Evolutionary conservation across 2,329 filamentous ascomycete genomes (phyloP).

Genomic region (Monascus ruber): DNA sequence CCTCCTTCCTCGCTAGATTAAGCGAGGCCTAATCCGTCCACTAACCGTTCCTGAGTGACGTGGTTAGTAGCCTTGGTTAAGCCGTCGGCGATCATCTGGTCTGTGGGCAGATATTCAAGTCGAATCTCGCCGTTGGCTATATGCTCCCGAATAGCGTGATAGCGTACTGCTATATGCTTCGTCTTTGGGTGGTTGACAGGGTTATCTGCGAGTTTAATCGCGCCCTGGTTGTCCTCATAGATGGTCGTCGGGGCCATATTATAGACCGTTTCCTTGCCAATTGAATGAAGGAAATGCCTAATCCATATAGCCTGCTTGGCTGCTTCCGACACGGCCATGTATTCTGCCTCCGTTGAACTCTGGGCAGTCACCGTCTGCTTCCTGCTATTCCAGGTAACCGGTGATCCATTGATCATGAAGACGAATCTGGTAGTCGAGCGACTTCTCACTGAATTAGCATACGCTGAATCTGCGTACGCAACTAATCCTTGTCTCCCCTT

Average conservation of each 20-base stretch:
- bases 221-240: background rate
- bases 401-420: constrained; percentile 4
- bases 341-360: constrained; percentile 8
- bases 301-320: constrained; percentile 7
- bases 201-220: background rate
- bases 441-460: background rate
- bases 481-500: background rate
- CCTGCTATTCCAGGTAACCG: constrained; percentile 2
- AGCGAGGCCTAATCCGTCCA: background rate
- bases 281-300: constrained; percentile 3
- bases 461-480: background rate
- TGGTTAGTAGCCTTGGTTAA: background rate
- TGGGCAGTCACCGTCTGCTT: background rate
- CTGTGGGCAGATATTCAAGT: background rate
- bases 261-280: background rate
- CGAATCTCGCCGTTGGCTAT: background rate
- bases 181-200: background rate
- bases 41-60: background rate
- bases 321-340: constrained; percentile 5
- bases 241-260: background rate
- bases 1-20: too few species aligned
- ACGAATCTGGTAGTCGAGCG: constrained; percentile 5
- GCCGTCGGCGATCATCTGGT: background rate
- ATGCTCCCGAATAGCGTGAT: background rate
- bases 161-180: background rate